These are phyloP conservation scores for Rhododendron ferrugineum DNA, from an alignment of 148 eudicot genomes.

Conservation along the genomic window DNA sequence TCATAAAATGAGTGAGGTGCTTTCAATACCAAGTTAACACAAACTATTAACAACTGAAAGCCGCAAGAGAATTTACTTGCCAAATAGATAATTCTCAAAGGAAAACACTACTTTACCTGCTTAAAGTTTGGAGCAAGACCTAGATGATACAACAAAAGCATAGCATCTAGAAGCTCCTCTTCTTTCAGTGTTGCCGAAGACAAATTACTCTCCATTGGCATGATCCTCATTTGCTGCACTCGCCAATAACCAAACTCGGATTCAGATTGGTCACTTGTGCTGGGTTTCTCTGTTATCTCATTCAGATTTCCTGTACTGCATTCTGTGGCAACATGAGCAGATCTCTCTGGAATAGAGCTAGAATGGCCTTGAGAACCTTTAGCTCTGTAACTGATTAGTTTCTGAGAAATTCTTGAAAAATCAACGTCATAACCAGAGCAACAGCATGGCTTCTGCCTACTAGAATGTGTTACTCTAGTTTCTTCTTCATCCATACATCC, in stretches of 20 bases:
- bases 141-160: slow-evolving; percentile 77
- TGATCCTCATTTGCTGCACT: slow-evolving; percentile 52
- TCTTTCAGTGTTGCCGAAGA: slow-evolving; percentile 72
- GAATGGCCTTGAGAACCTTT: slow-evolving; percentile 68
- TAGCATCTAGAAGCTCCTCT: slow-evolving; percentile 91
- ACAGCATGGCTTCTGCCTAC: slow-evolving; percentile 80
- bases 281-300: slow-evolving; percentile 86
- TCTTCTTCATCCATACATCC: slow-evolving; percentile 85
- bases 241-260: slow-evolving; percentile 65
- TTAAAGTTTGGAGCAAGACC: slow-evolving; percentile 91
- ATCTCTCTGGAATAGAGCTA: slow-evolving; percentile 64
- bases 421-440: slow-evolving; percentile 70
- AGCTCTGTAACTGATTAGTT: slow-evolving; percentile 47
- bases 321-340: slow-evolving; percentile 81
- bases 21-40: neutral
- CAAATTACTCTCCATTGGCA: slow-evolving; percentile 45
- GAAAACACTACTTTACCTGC: slow-evolving; percentile 44
- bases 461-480: slow-evolving; percentile 59
- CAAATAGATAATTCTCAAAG: neutral
- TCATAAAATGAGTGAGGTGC: neutral
- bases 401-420: slow-evolving; percentile 44
- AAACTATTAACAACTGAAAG: neutral
- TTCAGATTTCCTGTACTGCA: slow-evolving; percentile 70
- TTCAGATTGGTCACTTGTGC: slow-evolving; percentile 79
- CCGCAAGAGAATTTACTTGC: neutral